Evolutionary conservation across 139 green algal genomes (phyloP).

Genomic region (Ettlia oleoabundans): DNA sequence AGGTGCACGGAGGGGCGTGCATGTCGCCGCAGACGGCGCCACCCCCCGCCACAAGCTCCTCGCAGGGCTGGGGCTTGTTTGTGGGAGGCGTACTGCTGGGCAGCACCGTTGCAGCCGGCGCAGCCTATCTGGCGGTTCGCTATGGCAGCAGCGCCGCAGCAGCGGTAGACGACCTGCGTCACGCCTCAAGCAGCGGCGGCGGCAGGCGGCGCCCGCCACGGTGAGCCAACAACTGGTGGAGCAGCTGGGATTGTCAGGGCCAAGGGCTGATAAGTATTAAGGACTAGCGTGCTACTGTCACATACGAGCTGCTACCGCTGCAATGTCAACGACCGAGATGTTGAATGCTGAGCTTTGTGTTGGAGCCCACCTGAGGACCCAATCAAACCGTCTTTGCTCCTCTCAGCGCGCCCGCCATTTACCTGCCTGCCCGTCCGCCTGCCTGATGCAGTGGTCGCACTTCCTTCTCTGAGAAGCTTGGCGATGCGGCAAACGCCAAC

Average conservation of each 20-base stretch:
- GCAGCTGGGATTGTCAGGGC: too few species aligned
- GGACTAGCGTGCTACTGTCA: too few species aligned
- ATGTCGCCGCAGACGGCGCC: slow-evolving; percentile 5
- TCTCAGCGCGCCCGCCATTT: not conserved
- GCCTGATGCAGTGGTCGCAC: not conserved
- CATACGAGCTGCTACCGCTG: too few species aligned
- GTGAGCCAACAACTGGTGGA: not conserved
- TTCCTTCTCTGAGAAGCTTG: not conserved
- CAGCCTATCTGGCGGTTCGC: slow-evolving; percentile 49
- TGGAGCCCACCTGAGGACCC: too few species aligned
- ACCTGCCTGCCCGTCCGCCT: not conserved
- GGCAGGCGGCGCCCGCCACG: not conserved
- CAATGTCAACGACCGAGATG: too few species aligned
- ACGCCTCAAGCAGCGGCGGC: not conserved
- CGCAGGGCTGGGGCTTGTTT: slow-evolving; percentile 33
- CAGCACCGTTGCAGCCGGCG: slow-evolving; percentile 50
- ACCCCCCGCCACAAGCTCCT: not conserved
- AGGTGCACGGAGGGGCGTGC: not conserved
- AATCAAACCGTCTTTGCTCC: too few species aligned
- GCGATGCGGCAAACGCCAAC: not conserved
- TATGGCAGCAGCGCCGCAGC: not conserved
- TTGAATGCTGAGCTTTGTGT: too few species aligned
- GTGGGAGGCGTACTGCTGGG: slow-evolving; percentile 55
- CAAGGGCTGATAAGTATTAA: too few species aligned
- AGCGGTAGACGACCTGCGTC: not conserved